phyloP scores from a whole-genome alignment of 306 rosid genomes.

The Echinosophora koreensis region DNA sequence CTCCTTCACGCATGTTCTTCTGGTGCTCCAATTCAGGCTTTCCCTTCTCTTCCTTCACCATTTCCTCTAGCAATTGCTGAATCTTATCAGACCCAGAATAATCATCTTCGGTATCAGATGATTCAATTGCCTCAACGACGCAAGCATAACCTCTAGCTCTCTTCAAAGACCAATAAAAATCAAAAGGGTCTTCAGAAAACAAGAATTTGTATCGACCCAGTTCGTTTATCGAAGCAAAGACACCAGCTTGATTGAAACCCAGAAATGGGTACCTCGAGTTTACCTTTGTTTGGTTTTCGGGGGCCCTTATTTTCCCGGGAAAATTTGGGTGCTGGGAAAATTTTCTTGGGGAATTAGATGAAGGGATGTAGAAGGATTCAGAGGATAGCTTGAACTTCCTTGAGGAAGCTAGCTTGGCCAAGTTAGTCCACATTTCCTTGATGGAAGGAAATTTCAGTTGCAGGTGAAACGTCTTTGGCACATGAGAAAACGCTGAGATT shows the following conservation, averaged over 20 bases:
- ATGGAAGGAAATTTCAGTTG: slow-evolving; percentile 22
- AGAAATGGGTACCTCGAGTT: slow-evolving; percentile 18
- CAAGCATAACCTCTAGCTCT: slow-evolving; percentile 57
- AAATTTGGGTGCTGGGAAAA: slow-evolving; percentile 35
- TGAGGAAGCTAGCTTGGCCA: slow-evolving; percentile 63
- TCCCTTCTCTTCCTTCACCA: slow-evolving; percentile 52
- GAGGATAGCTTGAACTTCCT: slow-evolving; percentile 44
- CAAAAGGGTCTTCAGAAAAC: slow-evolving; percentile 40
- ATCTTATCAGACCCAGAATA: slow-evolving; percentile 66
- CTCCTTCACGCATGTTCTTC: slow-evolving; percentile 39
- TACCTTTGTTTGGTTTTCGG: slow-evolving; percentile 10
- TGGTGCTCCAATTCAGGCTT: slow-evolving; percentile 51
- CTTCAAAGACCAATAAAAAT: slow-evolving; percentile 40
- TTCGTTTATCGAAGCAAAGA: slow-evolving; percentile 31
- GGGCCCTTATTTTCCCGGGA: slow-evolving; percentile 44
- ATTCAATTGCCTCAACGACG: slow-evolving; percentile 75
- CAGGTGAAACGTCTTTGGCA: slow-evolving; percentile 28
- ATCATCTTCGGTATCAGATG: slow-evolving; percentile 74
- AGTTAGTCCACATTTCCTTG: slow-evolving; percentile 68
- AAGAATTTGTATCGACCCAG: slow-evolving; percentile 50
- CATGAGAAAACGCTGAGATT: slow-evolving; percentile 18
- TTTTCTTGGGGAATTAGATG: slow-evolving; percentile 33
- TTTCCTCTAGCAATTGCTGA: slow-evolving; percentile 58
- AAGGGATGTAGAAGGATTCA: slow-evolving; percentile 3
- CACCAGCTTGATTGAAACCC: slow-evolving; percentile 41